Percentiles rank a stretch among this genome's conserved stretches.
phyloP scores from a whole-genome alignment of 768 basidiomycete genomes.

The Infundibulicybe gibba region DNA sequence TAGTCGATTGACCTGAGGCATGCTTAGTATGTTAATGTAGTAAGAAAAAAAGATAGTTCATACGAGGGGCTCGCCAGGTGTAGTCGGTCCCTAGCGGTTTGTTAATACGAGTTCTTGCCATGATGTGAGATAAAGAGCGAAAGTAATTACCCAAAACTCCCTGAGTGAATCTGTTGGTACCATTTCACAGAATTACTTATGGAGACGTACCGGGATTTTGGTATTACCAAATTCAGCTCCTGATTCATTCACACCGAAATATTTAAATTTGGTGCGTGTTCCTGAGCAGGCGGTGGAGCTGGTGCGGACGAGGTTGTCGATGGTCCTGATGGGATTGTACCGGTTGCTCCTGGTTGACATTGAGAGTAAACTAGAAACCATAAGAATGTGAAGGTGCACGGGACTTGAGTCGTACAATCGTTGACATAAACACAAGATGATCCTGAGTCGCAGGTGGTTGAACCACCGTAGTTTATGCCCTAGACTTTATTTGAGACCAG shows the following conservation, averaged over 20 bases:
- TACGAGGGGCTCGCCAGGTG: constrained; percentile 44
- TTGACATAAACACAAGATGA: constrained; percentile 37
- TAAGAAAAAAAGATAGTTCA: neutral
- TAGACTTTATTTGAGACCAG: constrained; percentile 4
- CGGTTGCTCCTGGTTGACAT: constrained; percentile 32
- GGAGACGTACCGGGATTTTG: constrained; percentile 38
- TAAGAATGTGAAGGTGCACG: neutral
- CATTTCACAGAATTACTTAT: neutral
- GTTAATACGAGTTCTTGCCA: too few species aligned
- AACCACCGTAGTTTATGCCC: constrained; percentile 40
- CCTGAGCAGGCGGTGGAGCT: constrained; percentile 32
- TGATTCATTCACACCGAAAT: constrained; percentile 60
- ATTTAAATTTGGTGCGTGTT: constrained; percentile 51
- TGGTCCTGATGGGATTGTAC: constrained; percentile 21
- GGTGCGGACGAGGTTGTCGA: constrained; percentile 24
- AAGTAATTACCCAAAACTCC: constrained; percentile 14
- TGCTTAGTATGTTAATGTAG: neutral
- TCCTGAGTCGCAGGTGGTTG: constrained; percentile 42
- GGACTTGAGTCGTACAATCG: constrained; percentile 27
- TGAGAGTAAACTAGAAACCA: constrained; percentile 40
- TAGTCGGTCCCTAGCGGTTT: constrained; percentile 33
- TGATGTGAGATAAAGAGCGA: too few species aligned
- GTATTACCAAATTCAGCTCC: constrained; percentile 58
- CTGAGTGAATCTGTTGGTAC: constrained; percentile 9
- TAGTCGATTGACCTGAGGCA: constrained; percentile 35